Evolutionary conservation across 768 basidiomycete genomes (phyloP).

Genomic region (Suillus sp.): DNA sequence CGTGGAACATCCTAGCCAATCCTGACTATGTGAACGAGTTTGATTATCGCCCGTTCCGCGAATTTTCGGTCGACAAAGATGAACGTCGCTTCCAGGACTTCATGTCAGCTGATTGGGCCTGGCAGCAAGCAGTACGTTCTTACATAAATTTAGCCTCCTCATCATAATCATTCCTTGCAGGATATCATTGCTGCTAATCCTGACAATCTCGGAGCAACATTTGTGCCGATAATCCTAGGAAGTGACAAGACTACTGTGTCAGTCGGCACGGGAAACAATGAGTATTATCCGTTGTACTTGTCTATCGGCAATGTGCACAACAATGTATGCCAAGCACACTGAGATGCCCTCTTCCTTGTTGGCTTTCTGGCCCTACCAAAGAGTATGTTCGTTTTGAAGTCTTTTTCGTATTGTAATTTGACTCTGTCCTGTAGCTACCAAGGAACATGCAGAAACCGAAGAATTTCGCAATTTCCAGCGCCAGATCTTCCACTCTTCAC

Average conservation of each 20-base stretch:
- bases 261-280: slow-evolving; percentile 15
- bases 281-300: slow-evolving; percentile 17
- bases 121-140: slow-evolving; percentile 33
- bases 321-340: slow-evolving; percentile 14
- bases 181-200: slow-evolving; percentile 17
- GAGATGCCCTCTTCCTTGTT: slow-evolving; percentile 19
- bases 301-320: slow-evolving; percentile 19
- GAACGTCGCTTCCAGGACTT: slow-evolving; percentile 18
- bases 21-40: slow-evolving; percentile 25
- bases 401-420: background rate
- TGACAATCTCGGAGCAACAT: slow-evolving; percentile 13
- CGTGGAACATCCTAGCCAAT: slow-evolving; percentile 24
- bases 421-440: no score
- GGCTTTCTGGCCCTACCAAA: slow-evolving; percentile 35
- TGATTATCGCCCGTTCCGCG: slow-evolving; percentile 20
- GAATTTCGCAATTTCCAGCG: no score
- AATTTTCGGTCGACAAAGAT: slow-evolving; percentile 16
- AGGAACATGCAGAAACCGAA: no score
- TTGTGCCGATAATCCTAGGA: slow-evolving; percentile 16
- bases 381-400: slow-evolving; percentile 21
- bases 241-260: slow-evolving; percentile 20
- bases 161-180: slow-evolving; percentile 1
- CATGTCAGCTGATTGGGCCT: slow-evolving; percentile 36
- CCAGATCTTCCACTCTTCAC: no score
- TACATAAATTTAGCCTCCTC: background rate